Percentiles rank a stretch among this genome's conserved stretches.
Conservation (phyloP, 257 asterid genomes). For the Nicotiana tomentosiformis region DNA sequence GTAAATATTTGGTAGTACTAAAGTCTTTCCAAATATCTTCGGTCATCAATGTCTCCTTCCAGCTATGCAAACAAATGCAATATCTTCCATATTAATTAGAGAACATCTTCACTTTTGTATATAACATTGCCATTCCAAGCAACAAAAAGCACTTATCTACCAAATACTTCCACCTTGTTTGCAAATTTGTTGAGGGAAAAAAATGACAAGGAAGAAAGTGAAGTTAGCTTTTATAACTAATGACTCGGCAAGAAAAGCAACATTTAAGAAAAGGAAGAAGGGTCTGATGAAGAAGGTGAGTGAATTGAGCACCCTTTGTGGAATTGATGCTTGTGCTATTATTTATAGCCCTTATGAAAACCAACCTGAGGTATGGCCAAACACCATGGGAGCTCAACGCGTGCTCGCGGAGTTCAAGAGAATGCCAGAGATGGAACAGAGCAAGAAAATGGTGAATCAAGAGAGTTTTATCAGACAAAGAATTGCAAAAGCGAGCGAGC, state of each 20-base stretch:
- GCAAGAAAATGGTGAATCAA: slow-evolving; percentile 23
- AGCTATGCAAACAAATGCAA: no score
- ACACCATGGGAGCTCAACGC: slow-evolving; percentile 43
- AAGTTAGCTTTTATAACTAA: slow-evolving; percentile 65
- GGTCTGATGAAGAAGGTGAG: slow-evolving; percentile 16
- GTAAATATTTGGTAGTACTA: no score
- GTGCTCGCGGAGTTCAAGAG: slow-evolving; percentile 65
- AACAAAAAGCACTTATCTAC: no score
- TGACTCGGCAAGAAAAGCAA: slow-evolving; percentile 68
- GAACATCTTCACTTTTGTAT: no score
- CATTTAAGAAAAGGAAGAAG: slow-evolving; percentile 76
- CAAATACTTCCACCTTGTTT: neutral
- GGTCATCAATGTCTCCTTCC: no score
- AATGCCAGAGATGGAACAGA: slow-evolving; percentile 91
- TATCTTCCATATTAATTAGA: no score
- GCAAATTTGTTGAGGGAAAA: neutral
- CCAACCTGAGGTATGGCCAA: slow-evolving; percentile 70
- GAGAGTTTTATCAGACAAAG: slow-evolving; percentile 55
- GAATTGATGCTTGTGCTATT: slow-evolving; percentile 47
- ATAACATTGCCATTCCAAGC: no score
- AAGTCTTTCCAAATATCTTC: no score
- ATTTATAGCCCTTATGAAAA: slow-evolving; percentile 69
- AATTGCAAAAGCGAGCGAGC: slow-evolving; percentile 57
- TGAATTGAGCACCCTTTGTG: no score
- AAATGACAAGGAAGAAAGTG: slow-evolving; percentile 79